Conservation (phyloP, 768 basidiomycete genomes). For the Tylopilus sp. region DNA sequence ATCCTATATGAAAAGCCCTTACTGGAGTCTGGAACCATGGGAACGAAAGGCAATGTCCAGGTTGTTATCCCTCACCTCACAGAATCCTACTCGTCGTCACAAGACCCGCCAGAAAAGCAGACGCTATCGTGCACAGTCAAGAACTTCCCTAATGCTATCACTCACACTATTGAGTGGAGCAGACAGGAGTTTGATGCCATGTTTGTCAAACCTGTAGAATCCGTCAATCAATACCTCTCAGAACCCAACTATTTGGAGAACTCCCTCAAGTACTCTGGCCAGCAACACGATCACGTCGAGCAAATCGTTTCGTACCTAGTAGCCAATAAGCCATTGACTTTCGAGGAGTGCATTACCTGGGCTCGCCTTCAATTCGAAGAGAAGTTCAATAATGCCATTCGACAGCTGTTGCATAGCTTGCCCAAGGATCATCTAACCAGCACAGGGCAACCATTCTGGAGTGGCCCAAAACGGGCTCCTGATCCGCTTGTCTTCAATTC, state of each 20-base stretch:
- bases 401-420: conserved; percentile 87
- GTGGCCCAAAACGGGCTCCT: conserved; percentile 95
- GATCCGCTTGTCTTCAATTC: conserved; percentile 86
- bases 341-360: conserved; percentile 98
- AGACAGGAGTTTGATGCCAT: conserved; percentile 88
- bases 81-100: conserved; percentile 95
- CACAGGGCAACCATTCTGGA: conserved; percentile 97
- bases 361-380: conserved; percentile 93
- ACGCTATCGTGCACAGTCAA: conserved; percentile 97
- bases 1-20: conserved; percentile 95
- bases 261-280: conserved; percentile 86
- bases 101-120: conserved; percentile 98
- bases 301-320: conserved; percentile 90
- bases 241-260: conserved; percentile 95
- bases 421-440: conserved; percentile 92
- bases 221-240: conserved; percentile 93
- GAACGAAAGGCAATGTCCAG: conserved; percentile 97
- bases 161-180: conserved; percentile 99
- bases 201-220: conserved; percentile 91
- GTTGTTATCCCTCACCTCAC: conserved; percentile 92
- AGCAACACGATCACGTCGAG: conserved; percentile 84
- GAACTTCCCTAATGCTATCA: conserved; percentile 97
- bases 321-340: conserved; percentile 87
- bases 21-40: conserved; percentile 95
- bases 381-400: conserved; percentile 90